Evolutionary conservation across 345 rosid genomes (phyloP).

Genomic region (Brassica juncea): DNA sequence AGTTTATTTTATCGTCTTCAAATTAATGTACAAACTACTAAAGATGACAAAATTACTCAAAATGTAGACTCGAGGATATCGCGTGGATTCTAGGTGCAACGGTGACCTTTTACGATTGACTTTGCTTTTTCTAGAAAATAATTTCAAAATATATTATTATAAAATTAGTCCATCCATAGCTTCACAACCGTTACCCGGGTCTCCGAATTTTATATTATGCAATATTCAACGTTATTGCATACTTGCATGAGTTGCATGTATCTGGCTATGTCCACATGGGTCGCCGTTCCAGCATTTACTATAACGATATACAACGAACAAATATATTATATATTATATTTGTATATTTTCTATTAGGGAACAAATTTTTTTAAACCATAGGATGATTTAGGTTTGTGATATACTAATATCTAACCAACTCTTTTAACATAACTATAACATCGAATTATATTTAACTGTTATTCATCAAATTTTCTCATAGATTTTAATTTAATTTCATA

Average conservation of each 20-base stretch:
- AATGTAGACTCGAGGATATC: slow-evolving; percentile 27
- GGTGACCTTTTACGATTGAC: slow-evolving; percentile 39
- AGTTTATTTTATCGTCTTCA: background rate
- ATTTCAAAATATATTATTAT: background rate
- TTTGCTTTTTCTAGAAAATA: background rate
- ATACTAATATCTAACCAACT: background rate
- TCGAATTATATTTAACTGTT: background rate
- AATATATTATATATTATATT: background rate
- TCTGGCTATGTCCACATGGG: slow-evolving; percentile 27
- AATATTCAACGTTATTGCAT: slow-evolving; percentile 21
- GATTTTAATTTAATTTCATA: background rate
- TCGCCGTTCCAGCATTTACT: slow-evolving; percentile 28
- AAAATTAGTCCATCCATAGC: background rate
- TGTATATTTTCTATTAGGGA: background rate
- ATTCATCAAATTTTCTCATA: background rate
- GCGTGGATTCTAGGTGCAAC: slow-evolving; percentile 34
- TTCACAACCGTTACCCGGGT: slow-evolving; percentile 18
- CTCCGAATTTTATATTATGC: background rate
- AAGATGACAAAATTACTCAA: slow-evolving; percentile 7
- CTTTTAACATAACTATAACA: background rate
- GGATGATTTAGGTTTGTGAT: background rate
- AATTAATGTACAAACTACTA: background rate
- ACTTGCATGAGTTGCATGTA: slow-evolving; percentile 15
- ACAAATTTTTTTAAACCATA: background rate
- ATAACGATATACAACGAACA: slow-evolving; percentile 26